Evolutionary conservation across 169 alveolate genomes (phyloP), one percentile per base, ranked within the genome.

Genomic region (Sarcocystis neurona): DNA sequence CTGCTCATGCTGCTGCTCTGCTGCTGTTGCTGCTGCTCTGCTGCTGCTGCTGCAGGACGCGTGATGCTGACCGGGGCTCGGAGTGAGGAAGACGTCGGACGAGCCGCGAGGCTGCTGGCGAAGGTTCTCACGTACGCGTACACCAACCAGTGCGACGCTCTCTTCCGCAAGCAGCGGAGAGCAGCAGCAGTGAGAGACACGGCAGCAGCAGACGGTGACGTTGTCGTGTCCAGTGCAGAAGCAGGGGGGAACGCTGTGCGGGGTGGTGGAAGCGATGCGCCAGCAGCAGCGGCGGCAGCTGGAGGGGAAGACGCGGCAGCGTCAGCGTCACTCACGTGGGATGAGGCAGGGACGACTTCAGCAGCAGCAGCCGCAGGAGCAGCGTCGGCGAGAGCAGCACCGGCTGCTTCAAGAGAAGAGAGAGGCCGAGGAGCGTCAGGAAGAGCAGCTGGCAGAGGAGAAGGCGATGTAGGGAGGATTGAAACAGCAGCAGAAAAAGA

Each of bases 61-160:
- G 72, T 85, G 56, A 85, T 85, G 78, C 47, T 85, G 39, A 85
- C 92, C 8, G 92, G 92, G 2, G 89, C 92, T 5, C 68, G 80
- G 58, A 78, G 89, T 72, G 92, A 89, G 23, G 77, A 37, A 20
- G 92, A 85, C 20, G 90, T 87, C 4, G 66, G 56, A 44, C 89
- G 89, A 1, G 92, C 89, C 12, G 92, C 89, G 50, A 79, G 88
- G 2, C 75, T 89, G 68, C n/a, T 80, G 47, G 89, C 88, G 47
- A 56, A 39, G 30, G 70, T 89, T 70, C 78, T 89, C 8, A 72
- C 82, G 27, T 72, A 39, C 41, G 82, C 82, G 47, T 72, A 72
- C 53, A n/a, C n/a, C n/a, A n/a, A n/a, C n/a, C n/a, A n/a, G n/a
- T n/a, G n/a, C n/a, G n/a, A n/a, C n/a, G n/a, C n/a, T n/a, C n/a